Evolutionary conservation across 768 basidiomycete species (phyloP).

Genomic region (Pholiota conissans): DNA sequence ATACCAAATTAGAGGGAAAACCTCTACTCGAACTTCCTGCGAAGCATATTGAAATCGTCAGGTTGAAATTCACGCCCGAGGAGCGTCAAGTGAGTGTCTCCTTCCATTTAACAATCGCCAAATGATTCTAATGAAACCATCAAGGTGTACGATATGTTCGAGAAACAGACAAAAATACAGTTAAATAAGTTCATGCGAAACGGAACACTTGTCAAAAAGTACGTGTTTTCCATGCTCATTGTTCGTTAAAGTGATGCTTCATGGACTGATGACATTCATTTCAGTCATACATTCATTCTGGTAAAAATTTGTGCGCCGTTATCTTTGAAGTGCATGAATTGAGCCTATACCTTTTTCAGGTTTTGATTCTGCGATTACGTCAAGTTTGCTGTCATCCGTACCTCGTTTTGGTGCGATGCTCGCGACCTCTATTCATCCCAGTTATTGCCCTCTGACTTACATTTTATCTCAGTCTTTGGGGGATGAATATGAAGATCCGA

Average conservation of each 20-base stretch:
- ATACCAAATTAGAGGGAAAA: slow-evolving; percentile 62
- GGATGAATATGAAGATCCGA: slow-evolving; percentile 51
- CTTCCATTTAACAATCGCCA: neutral
- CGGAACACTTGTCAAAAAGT: slow-evolving; percentile 75
- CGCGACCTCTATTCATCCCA: neutral
- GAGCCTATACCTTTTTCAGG: slow-evolving; percentile 28
- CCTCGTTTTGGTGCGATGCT: slow-evolving; percentile 55
- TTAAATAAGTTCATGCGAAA: slow-evolving; percentile 62
- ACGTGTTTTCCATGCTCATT: slow-evolving; percentile 25
- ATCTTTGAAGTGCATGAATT: neutral
- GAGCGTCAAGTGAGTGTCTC: slow-evolving; percentile 53
- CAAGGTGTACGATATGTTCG: slow-evolving; percentile 57
- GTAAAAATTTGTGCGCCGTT: slow-evolving; percentile 24
- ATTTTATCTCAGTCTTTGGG: slow-evolving; percentile 30
- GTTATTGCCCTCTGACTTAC: neutral
- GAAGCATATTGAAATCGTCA: slow-evolving; percentile 59
- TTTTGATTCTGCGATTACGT: slow-evolving; percentile 74
- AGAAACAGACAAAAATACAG: slow-evolving; percentile 51
- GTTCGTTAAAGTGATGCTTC: neutral
- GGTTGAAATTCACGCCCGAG: slow-evolving; percentile 61
- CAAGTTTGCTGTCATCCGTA: slow-evolving; percentile 76
- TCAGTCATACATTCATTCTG: slow-evolving; percentile 48
- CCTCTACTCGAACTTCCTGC: slow-evolving; percentile 65
- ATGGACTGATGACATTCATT: neutral
- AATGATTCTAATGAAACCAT: slow-evolving; percentile 17